These are phyloP conservation scores for Tremella mesenterica DNA, from an alignment of 768 basidiomycete species.

Conservation along the genomic window DNA sequence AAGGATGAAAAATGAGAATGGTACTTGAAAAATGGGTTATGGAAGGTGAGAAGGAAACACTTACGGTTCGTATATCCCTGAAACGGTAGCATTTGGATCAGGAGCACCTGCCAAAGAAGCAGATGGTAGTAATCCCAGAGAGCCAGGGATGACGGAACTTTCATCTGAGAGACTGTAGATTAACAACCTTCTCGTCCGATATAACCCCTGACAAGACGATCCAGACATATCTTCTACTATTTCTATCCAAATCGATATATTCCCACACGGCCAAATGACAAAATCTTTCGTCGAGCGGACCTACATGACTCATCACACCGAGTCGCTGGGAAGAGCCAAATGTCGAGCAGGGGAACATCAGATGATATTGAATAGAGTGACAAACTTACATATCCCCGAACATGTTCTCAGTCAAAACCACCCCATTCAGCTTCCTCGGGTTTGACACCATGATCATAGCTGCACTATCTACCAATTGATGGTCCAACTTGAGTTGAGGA, in stretches of 20 bases:
- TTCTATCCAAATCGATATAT: too few species aligned
- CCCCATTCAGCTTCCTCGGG: constrained; percentile 87
- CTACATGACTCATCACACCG: too few species aligned
- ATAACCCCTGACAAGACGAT: too few species aligned
- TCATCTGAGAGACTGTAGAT: constrained; percentile 79
- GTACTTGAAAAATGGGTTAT: not conserved
- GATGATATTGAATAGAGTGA: not conserved
- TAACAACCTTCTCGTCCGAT: too few species aligned
- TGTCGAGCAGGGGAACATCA: too few species aligned
- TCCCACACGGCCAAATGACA: too few species aligned
- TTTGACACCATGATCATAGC: constrained; percentile 88
- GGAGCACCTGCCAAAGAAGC: constrained; percentile 90
- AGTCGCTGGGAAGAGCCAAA: too few species aligned
- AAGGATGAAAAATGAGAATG: constrained; percentile 1
- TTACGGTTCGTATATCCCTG: constrained; percentile 84
- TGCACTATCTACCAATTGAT: constrained; percentile 89
- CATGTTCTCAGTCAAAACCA: constrained; percentile 88
- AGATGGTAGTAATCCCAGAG: constrained; percentile 88
- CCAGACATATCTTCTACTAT: too few species aligned
- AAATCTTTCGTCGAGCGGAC: too few species aligned
- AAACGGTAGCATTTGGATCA: constrained; percentile 61
- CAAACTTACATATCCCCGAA: constrained; percentile 91
- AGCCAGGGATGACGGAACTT: constrained; percentile 92
- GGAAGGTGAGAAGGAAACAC: not conserved
- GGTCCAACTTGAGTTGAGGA: constrained; percentile 76